These are phyloP conservation scores for Macaranga tanarius DNA, from an alignment of 441 rosid species.

Conservation along the genomic window DNA sequence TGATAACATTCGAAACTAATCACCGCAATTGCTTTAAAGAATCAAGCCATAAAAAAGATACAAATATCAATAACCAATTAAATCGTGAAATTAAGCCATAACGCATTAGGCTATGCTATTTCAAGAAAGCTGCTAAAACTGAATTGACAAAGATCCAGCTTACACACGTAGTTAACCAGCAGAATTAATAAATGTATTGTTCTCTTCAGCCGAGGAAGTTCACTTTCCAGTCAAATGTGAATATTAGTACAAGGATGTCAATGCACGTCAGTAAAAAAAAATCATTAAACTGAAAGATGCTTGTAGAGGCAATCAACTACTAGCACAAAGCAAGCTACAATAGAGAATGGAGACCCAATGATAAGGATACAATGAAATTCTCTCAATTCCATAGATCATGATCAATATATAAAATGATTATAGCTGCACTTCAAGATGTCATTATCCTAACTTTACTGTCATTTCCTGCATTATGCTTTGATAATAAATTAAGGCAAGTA, in stretches of 20 bases:
- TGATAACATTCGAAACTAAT: background rate
- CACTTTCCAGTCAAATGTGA: background rate
- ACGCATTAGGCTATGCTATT: background rate
- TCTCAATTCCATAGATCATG: background rate
- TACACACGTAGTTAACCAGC: background rate
- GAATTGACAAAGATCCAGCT: background rate
- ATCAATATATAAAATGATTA: background rate
- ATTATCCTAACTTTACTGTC: slow-evolving; percentile 3
- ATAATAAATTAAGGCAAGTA: background rate
- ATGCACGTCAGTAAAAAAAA: too few relatives aligned
- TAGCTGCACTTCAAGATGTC: background rate
- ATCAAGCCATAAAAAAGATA: too few relatives aligned
- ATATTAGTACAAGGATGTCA: background rate
- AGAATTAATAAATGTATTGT: background rate
- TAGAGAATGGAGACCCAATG: background rate
- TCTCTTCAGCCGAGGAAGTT: background rate
- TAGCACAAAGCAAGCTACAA: background rate
- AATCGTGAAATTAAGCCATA: background rate
- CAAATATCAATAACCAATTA: background rate
- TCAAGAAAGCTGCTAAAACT: slow-evolving; percentile 1
- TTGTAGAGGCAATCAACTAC: background rate
- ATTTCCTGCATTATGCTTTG: background rate
- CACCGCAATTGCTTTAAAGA: background rate
- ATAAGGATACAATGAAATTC: background rate
- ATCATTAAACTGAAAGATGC: background rate